phyloP scores from a whole-genome alignment of 768 basidiomycete species.

The Tulasnella sp. region DNA sequence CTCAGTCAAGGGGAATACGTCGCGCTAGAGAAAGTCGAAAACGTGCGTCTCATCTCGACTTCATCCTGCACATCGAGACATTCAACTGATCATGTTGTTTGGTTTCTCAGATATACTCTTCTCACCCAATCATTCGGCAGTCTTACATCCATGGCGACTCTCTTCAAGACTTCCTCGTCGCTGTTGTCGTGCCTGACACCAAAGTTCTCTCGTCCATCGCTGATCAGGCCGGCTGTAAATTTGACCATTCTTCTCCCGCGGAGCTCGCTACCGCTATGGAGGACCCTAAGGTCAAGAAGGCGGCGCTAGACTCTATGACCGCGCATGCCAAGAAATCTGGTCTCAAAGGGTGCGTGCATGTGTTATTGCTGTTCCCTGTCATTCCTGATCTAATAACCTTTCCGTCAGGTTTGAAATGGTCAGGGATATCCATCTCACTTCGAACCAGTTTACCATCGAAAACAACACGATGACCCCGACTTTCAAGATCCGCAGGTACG shows the following conservation, averaged over 20 bases:
- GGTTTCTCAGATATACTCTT: conserved; percentile 38
- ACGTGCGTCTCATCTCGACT: conserved; percentile 23
- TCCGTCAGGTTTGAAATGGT: conserved; percentile 62
- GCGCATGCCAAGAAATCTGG: conserved; percentile 45
- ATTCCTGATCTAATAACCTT: no score
- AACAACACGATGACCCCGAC: conserved; percentile 84
- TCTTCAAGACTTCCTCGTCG: conserved; percentile 76
- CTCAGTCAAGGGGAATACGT: conserved; percentile 97
- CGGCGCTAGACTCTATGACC: conserved; percentile 45
- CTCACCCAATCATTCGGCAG: conserved; percentile 60
- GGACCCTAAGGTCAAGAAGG: conserved; percentile 49
- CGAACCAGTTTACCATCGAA: conserved; percentile 66
- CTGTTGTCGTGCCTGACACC: conserved; percentile 76
- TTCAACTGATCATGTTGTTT: background rate
- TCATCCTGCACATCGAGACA: background rate
- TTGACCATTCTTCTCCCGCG: conserved; percentile 36
- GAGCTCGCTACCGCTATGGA: conserved; percentile 44
- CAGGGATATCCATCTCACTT: conserved; percentile 67
- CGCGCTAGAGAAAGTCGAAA: conserved; percentile 91
- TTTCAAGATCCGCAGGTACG: conserved; percentile 49
- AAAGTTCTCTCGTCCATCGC: conserved; percentile 52
- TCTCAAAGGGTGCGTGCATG: conserved; percentile 58
- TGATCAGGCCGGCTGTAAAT: conserved; percentile 36
- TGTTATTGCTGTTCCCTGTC: background rate
- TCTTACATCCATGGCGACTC: conserved; percentile 87